Evolutionary conservation across 805 yeast species (phyloP).

Genomic region (Hanseniaspora occidentalis): DNA sequence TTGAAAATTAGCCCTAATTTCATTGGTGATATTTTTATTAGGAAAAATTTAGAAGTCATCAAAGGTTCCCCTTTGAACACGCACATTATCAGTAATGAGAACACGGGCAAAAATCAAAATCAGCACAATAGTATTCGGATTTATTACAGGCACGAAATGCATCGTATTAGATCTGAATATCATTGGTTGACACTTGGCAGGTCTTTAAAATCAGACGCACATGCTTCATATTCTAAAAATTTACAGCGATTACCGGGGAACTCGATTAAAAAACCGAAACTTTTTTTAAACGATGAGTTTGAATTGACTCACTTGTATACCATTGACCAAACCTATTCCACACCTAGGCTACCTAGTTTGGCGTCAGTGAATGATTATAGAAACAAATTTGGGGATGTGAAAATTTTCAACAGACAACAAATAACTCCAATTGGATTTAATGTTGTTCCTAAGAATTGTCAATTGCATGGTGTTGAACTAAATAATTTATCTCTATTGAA

Average conservation of each 20-base stretch:
- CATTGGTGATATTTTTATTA: slow-evolving; percentile 1
- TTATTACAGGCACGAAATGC: too few relatives aligned
- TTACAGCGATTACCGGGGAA: slow-evolving; percentile 6
- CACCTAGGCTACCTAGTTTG: slow-evolving; percentile 12
- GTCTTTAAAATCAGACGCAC: slow-evolving; percentile 6
- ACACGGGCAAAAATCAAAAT: background rate
- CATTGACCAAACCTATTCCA: slow-evolving; percentile 14
- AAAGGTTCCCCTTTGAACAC: slow-evolving; percentile 5
- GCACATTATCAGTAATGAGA: too few relatives aligned
- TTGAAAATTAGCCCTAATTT: slow-evolving; percentile 7
- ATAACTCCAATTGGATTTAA: slow-evolving; percentile 15
- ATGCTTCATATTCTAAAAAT: slow-evolving; percentile 8
- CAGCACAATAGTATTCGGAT: background rate
- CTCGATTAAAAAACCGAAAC: background rate
- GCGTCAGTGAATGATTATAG: slow-evolving; percentile 10
- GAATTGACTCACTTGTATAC: slow-evolving; percentile 14
- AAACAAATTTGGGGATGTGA: slow-evolving; percentile 15
- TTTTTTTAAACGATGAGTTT: background rate
- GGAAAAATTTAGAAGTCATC: slow-evolving; percentile 2
- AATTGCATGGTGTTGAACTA: slow-evolving; percentile 7
- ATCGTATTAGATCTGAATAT: slow-evolving; percentile 13
- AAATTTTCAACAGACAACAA: slow-evolving; percentile 9
- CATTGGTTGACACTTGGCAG: slow-evolving; percentile 20
- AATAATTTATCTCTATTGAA: slow-evolving; percentile 7
- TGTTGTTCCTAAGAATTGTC: slow-evolving; percentile 3